Evolutionary conservation across 176 grass and related monocot species (phyloP).

Genomic region (Rhynchospora pubera): DNA sequence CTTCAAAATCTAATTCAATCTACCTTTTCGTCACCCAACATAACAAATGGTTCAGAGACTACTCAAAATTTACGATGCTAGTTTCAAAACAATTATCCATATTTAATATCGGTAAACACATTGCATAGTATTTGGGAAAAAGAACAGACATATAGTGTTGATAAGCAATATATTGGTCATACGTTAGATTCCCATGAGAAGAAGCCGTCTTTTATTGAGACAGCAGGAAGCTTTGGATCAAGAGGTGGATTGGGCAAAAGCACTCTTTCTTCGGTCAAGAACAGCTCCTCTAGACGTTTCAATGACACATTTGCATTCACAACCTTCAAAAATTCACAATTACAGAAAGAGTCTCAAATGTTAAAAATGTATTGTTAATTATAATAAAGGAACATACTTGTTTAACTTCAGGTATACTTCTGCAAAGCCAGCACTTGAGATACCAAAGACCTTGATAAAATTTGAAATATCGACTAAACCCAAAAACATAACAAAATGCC

Average conservation of each 20-base stretch:
- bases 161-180: slow-evolving; percentile 4
- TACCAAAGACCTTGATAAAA: neutral
- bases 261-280: slow-evolving; percentile 75
- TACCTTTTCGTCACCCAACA: neutral
- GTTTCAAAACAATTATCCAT: neutral
- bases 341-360: neutral
- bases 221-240: slow-evolving; percentile 58
- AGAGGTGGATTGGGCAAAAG: slow-evolving; percentile 84
- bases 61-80: neutral
- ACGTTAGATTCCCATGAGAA: slow-evolving; percentile 96
- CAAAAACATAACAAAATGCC: neutral
- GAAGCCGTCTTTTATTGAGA: slow-evolving; percentile 89
- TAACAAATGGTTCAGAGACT: neutral
- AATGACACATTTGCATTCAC: slow-evolving; percentile 94
- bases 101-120: neutral
- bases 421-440: neutral
- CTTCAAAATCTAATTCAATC: neutral
- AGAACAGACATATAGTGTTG: slow-evolving; percentile 1
- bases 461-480: neutral
- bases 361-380: neutral
- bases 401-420: neutral
- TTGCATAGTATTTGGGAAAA: neutral
- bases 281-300: slow-evolving; percentile 80
- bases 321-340: slow-evolving; percentile 48
- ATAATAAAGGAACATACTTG: neutral